Conservation (phyloP, 768 basidiomycete genomes). For the Kwoniella dejecticola region DNA sequence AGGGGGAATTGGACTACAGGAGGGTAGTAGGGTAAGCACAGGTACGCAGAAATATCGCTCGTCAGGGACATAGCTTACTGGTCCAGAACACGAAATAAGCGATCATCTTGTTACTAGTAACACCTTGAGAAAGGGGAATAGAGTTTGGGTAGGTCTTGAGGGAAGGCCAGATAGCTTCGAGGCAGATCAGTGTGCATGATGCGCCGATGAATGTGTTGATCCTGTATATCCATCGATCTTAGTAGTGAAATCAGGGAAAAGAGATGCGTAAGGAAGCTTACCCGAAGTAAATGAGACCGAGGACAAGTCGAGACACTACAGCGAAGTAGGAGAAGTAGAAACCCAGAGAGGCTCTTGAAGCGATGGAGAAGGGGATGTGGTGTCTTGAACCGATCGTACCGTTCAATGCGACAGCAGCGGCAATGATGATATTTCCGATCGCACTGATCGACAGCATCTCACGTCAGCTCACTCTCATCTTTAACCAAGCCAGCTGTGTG, state of each 20-base stretch:
- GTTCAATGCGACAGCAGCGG: constrained; percentile 72
- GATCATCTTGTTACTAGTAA: constrained; percentile 46
- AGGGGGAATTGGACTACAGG: constrained; percentile 44
- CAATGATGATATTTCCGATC: constrained; percentile 71
- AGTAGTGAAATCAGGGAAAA: background rate
- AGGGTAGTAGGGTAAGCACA: background rate
- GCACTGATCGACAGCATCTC: constrained; percentile 59
- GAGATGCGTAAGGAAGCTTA: constrained; percentile 12
- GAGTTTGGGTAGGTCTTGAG: constrained; percentile 36
- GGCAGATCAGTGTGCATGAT: constrained; percentile 51
- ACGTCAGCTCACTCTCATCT: constrained; percentile 46
- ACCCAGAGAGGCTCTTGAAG: constrained; percentile 84
- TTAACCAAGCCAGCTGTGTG: background rate
- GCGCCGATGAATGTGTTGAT: constrained; percentile 53
- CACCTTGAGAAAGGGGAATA: constrained; percentile 37
- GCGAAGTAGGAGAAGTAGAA: constrained; percentile 89
- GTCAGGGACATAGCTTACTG: constrained; percentile 26
- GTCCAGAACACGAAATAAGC: constrained; percentile 53
- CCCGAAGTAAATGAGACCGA: constrained; percentile 73
- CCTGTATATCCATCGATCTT: constrained; percentile 12
- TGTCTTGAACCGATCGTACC: constrained; percentile 76
- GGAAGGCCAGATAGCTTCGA: constrained; percentile 54
- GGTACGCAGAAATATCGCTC: background rate
- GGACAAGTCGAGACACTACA: constrained; percentile 72
- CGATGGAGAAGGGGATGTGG: constrained; percentile 73